Base-by-base conservation (phyloP, 257 asterid species). In the Thymus quinquecostatus region DNA sequence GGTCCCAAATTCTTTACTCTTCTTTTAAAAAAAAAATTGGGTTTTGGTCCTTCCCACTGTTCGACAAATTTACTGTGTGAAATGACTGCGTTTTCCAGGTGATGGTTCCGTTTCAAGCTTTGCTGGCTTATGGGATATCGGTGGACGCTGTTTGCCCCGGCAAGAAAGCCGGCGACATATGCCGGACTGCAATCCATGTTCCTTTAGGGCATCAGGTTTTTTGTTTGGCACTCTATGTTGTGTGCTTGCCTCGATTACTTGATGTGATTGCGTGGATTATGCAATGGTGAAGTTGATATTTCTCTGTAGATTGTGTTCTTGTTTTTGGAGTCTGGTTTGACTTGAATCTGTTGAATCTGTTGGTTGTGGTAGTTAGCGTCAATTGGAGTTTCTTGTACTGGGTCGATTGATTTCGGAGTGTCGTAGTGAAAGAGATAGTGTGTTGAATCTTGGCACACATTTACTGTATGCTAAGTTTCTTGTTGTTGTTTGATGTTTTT, bases 91-190 rank as follows among this genome's bases (percentile, higher is more conserved):
- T 40, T 55, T 7, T 27, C 76, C 76, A 93, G 98, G 95, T 82
- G 72, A 94, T 91, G 99, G 97, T 91, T 66, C 99, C 99, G 29
- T 91, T 91, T 81, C 99, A 94, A 86, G 97, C 97, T 2, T 72
- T 94, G 72, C 81, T 80, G 72, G 99, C 97, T 2, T 94, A 86
- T 79, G 99, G 99, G 38, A 77, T 94, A 55, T 72, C 91, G 3
- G 99, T 94, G 28, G 97, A 94, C 79, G 96, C 96, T 4, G 96
- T 91, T 78, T 91, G 97, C 80, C 99, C 97, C 41, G 97, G 96
- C 2, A 94, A 94, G 86, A 94, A 86, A 81, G 80, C 97, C 43
- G 97, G 97, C 43, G 99, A 94, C 43, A 7, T 85, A 41, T 87
- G 96, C 79, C 96, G 95, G 51, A 94, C 99, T 33, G 88, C 97